Evolutionary conservation across 768 basidiomycete species (phyloP).

Genomic region (Sarcodon aspratus): DNA sequence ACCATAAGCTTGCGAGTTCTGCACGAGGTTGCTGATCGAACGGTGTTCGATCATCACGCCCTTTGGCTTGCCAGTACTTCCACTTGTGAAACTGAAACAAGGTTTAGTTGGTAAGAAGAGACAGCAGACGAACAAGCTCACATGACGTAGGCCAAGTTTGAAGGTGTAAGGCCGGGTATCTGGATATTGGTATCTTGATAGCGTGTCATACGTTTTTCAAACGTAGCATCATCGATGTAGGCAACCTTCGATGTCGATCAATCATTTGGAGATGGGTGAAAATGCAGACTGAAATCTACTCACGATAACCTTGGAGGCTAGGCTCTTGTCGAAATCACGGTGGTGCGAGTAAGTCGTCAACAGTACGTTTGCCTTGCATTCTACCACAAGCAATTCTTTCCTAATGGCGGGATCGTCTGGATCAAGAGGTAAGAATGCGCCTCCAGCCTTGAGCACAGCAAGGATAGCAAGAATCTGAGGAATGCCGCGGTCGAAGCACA

Average conservation of each 20-base stretch:
- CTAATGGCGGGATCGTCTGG: conserved; percentile 19
- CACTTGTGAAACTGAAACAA: conserved; percentile 9
- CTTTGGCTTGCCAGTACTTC: conserved; percentile 13
- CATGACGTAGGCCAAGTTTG: conserved; percentile 16
- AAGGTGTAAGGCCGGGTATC: conserved; percentile 11
- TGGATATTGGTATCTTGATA: conserved; percentile 8
- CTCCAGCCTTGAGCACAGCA: conserved; percentile 22
- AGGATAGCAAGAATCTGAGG: conserved; percentile 17
- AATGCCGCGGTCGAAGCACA: conserved; percentile 19
- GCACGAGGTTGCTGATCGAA: conserved; percentile 8
- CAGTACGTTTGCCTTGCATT: conserved; percentile 16
- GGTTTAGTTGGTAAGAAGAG: background rate
- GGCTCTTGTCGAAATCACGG: conserved; percentile 8
- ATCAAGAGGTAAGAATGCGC: conserved; percentile 13
- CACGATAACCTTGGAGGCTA: conserved; percentile 7
- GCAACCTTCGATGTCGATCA: conserved; percentile 8
- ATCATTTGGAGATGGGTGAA: background rate
- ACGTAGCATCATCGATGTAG: conserved; percentile 18
- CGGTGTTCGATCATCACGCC: conserved; percentile 12
- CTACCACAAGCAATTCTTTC: conserved; percentile 16
- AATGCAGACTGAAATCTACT: conserved; percentile 4
- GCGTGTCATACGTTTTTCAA: conserved; percentile 11
- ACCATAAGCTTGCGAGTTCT: conserved; percentile 8
- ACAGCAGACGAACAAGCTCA: conserved; percentile 6
- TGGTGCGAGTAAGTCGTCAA: conserved; percentile 13